A percentile compares a stretch with the other conserved stretches of the same genome.
phyloP scores from a whole-genome alignment of 2,329 filamentous ascomycete genomes.

The Aschersonia sp. region DNA sequence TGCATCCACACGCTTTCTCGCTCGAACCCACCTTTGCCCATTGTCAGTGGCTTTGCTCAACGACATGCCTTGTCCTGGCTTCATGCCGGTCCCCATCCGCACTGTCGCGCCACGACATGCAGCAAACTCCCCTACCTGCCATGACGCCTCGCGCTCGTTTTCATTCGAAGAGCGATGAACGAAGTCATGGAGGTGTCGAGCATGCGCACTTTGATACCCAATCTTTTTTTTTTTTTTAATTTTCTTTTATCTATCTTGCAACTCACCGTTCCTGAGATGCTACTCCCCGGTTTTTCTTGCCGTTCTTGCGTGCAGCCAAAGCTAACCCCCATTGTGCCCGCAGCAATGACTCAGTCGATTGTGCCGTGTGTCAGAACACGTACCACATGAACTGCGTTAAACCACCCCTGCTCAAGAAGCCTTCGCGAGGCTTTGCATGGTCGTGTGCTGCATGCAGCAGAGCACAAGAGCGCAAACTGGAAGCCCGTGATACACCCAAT shows the following conservation, averaged over 20 bases:
- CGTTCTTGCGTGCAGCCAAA: neutral
- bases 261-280: too few species aligned
- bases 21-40: slow-evolving; percentile 8
- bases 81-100: neutral
- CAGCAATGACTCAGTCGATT: slow-evolving; percentile 90
- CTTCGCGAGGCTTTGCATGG: slow-evolving; percentile 94
- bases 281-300: too few species aligned
- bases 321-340: neutral
- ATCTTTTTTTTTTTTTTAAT: too few species aligned
- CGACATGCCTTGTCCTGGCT: neutral
- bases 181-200: too few species aligned
- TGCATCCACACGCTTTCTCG: slow-evolving; percentile 2
- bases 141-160: too few species aligned
- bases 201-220: too few species aligned
- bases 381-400: slow-evolving; percentile 98
- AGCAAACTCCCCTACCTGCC: neutral
- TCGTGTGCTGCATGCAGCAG: slow-evolving; percentile 91
- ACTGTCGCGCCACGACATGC: neutral
- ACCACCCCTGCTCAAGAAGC: slow-evolving; percentile 85
- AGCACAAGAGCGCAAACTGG: slow-evolving; percentile 84
- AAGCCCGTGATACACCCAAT: slow-evolving; percentile 75
- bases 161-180: too few species aligned
- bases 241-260: too few species aligned
- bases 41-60: slow-evolving; percentile 2
- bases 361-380: slow-evolving; percentile 83